Evolutionary conservation across 345 rosid genomes (phyloP).

Genomic region (Camelina laxa): DNA sequence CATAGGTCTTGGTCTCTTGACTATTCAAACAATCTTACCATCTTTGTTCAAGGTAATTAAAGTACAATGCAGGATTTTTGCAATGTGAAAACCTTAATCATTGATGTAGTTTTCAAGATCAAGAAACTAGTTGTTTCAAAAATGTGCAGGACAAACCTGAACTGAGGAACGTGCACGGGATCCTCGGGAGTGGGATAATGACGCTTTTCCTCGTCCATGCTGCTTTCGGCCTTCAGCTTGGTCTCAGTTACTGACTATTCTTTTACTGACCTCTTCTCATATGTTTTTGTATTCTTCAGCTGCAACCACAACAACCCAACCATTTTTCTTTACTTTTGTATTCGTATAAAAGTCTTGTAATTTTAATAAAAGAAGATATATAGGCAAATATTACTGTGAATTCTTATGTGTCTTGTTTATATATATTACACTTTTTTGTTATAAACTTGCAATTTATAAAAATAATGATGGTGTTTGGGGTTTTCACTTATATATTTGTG

Average conservation of each 20-base stretch:
- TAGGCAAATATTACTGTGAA: neutral
- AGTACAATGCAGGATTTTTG: neutral
- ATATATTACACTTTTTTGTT: no score
- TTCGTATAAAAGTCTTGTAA: neutral
- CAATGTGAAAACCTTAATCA: neutral
- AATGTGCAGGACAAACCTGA: conserved; percentile 78
- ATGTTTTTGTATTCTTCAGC: conserved; percentile 23
- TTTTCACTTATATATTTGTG: no score
- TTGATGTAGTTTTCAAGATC: neutral
- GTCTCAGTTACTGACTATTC: conserved; percentile 60
- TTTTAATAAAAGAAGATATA: neutral
- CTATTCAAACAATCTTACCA: conserved; percentile 77
- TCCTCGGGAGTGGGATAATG: conserved; percentile 95
- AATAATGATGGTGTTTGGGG: no score
- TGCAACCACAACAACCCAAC: conserved; percentile 3
- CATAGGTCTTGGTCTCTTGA: conserved; percentile 75
- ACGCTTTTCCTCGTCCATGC: conserved; percentile 78
- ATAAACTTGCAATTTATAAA: no score
- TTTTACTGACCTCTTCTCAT: conserved; percentile 39
- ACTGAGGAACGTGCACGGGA: conserved; percentile 79
- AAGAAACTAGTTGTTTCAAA: conserved; percentile 9
- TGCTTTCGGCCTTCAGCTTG: conserved; percentile 84
- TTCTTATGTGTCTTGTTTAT: no score
- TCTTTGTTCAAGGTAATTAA: conserved; percentile 72
- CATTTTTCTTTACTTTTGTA: neutral